A percentile compares a stretch with the other conserved stretches of the same genome.
Conservation (phyloP, 163 green algal species). For the Coccomyxa subellipsoidea region DNA sequence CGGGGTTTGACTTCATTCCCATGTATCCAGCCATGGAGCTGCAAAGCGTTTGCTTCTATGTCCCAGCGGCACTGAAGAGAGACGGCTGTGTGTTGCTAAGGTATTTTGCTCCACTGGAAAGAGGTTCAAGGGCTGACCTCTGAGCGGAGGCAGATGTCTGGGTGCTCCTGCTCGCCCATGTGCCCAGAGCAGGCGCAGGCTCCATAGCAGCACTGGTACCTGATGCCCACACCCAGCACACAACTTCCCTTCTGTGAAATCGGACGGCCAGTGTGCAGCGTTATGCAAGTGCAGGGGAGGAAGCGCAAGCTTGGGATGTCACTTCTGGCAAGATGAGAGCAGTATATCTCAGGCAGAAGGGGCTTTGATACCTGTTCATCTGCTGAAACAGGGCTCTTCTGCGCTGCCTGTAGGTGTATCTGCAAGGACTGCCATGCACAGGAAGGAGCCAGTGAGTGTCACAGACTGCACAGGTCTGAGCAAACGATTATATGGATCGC, state of each 20-base stretch:
- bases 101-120: background rate
- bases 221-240: background rate
- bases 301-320: no score
- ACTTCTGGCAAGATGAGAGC: no score
- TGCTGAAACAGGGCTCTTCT: background rate
- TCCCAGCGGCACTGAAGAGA: background rate
- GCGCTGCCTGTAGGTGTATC: background rate
- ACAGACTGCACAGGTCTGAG: no score
- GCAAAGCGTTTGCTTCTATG: background rate
- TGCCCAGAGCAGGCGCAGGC: constrained; percentile 1
- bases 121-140: background rate
- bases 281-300: no score
- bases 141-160: background rate
- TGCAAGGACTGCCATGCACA: background rate
- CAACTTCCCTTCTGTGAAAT: background rate
- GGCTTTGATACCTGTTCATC: background rate
- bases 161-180: background rate
- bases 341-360: background rate
- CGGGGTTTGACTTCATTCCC: background rate
- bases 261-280: background rate
- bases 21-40: background rate
- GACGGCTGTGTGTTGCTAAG: no score
- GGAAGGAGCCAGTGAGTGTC: no score
- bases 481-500: no score
- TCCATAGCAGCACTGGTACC: constrained; percentile 9